Evolutionary conservation across 108 stramenopile species (phyloP).

Genomic region (Mayamaea pseudoterrestris): DNA sequence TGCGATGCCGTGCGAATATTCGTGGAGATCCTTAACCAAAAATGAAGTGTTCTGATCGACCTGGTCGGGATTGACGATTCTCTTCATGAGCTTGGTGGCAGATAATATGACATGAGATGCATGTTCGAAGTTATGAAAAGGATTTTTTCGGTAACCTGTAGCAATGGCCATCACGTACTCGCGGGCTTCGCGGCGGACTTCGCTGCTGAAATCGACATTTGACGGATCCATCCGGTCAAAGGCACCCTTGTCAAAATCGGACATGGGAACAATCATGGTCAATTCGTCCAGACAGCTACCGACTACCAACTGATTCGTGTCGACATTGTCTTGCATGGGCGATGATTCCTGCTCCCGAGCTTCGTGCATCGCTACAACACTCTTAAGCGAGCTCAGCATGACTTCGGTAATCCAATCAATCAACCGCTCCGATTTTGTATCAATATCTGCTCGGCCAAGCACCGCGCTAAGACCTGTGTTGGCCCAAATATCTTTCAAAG

Average conservation of each 20-base stretch:
- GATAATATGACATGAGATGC: conserved; percentile 7
- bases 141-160: conserved; percentile 1
- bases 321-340: neutral
- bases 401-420: conserved; percentile 12
- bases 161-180: conserved; percentile 7
- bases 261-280: conserved; percentile 14
- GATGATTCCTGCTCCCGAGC: neutral
- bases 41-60: conserved; percentile 1
- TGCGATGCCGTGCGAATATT: conserved; percentile 8
- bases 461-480: neutral
- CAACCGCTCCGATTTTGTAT: conserved; percentile 15
- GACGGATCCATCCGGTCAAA: neutral
- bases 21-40: neutral
- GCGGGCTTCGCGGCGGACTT: conserved; percentile 1
- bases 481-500: no score
- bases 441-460: neutral
- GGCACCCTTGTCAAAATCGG: conserved; percentile 10
- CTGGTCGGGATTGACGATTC: conserved; percentile 2
- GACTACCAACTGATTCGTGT: neutral
- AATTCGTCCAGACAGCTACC: conserved; percentile 5
- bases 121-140: conserved; percentile 11
- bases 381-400: neutral
- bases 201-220: conserved; percentile 5
- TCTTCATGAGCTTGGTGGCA: conserved; percentile 1
- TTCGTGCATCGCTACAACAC: conserved; percentile 1